Evolutionary conservation across 2,329 filamentous ascomycete genomes (phyloP).

Genomic region (Cadophora sp.): DNA sequence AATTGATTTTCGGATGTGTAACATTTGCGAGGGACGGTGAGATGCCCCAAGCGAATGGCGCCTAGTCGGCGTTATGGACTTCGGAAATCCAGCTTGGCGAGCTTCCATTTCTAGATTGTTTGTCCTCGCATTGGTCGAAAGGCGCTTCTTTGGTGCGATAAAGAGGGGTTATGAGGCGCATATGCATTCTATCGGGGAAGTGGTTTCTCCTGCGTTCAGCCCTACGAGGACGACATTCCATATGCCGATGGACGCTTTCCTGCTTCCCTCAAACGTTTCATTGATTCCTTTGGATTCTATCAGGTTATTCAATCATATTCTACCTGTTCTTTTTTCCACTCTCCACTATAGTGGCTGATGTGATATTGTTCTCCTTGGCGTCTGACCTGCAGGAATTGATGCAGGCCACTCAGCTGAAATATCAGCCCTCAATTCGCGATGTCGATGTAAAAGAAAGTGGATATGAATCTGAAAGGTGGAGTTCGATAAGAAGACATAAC

Average conservation of each 20-base stretch:
- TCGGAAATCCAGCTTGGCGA: slow-evolving; percentile 1
- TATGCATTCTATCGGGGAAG: neutral
- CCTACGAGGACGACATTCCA: neutral
- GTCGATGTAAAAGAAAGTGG: neutral
- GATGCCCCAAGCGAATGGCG: slow-evolving; percentile 1
- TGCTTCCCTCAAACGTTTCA: neutral
- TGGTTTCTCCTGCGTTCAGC: neutral
- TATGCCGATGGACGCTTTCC: neutral
- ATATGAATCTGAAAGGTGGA: neutral
- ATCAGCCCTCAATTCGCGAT: neutral
- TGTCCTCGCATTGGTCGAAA: neutral
- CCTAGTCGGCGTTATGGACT: neutral
- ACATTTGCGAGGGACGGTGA: neutral
- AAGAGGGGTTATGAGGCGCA: neutral
- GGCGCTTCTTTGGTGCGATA: neutral
- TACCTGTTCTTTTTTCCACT: neutral
- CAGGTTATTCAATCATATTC: neutral
- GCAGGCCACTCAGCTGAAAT: neutral
- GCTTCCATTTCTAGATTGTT: neutral
- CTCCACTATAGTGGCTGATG: neutral
- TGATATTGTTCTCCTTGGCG: neutral
- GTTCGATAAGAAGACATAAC: neutral
- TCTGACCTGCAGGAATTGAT: neutral
- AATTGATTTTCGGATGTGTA: neutral
- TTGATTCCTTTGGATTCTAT: neutral